Conservation (phyloP, 2,329 filamentous ascomycete genomes). For the Pseudogymnoascus sp. region DNA sequence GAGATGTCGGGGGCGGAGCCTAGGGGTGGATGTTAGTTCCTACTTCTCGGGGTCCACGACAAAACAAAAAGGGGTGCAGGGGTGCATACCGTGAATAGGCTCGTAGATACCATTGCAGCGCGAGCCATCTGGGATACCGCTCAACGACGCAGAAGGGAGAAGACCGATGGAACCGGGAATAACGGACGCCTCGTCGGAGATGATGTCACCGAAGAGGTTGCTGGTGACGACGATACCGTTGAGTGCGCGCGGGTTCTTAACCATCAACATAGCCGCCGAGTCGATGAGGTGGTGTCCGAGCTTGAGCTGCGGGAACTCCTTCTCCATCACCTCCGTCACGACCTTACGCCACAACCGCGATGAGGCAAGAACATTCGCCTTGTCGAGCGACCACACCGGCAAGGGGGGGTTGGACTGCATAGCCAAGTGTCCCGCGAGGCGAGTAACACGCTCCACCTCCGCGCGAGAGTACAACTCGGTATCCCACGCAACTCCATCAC, state of each 20-base stretch:
- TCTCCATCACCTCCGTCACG: conserved; percentile 74
- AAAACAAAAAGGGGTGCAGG: not conserved
- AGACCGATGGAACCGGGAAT: conserved; percentile 88
- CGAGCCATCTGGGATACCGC: conserved; percentile 74
- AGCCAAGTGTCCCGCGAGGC: conserved; percentile 75
- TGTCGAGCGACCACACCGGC: conserved; percentile 82
- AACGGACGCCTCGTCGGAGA: conserved; percentile 88
- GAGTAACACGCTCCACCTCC: conserved; percentile 83
- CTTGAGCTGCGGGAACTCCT: conserved; percentile 82
- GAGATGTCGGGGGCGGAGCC: conserved; percentile 90
- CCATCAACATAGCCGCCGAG: conserved; percentile 93
- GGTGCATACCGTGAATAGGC: conserved; percentile 76
- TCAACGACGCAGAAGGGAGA: conserved; percentile 79
- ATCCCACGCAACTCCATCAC: conserved; percentile 69
- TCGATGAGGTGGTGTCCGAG: conserved; percentile 89
- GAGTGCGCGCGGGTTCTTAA: conserved; percentile 81
- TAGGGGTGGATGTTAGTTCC: conserved; percentile 27
- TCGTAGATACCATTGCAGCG: conserved; percentile 94
- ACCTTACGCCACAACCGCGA: conserved; percentile 84
- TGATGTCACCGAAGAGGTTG: conserved; percentile 95
- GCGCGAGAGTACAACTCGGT: conserved; percentile 76
- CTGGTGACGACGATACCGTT: conserved; percentile 90
- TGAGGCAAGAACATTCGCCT: conserved; percentile 93
- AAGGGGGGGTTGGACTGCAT: conserved; percentile 67
- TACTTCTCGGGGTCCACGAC: not conserved